These are phyloP conservation scores for Melastoma malabathricum DNA, from an alignment of 345 rosid species.

Conservation along the genomic window DNA sequence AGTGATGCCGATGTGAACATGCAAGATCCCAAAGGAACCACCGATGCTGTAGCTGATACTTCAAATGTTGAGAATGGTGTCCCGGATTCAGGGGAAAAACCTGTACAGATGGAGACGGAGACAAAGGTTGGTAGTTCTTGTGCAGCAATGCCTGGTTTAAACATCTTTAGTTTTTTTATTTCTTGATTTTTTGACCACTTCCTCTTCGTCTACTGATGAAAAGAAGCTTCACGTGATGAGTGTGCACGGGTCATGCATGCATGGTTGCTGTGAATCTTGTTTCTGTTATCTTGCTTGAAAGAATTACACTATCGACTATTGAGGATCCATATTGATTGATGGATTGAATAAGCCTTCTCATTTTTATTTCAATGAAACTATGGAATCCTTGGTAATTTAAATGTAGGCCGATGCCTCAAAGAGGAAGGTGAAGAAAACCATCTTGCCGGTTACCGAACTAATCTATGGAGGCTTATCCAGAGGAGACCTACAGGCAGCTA, in stretches of 20 bases:
- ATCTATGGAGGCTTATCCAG: slow-evolving; percentile 61
- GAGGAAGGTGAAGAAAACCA: slow-evolving; percentile 90
- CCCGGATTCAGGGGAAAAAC: slow-evolving; percentile 43
- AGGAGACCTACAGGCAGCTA: slow-evolving; percentile 67
- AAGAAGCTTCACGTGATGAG: too few relatives aligned
- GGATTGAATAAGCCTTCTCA: not conserved
- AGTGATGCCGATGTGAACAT: slow-evolving; percentile 59
- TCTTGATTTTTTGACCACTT: too few relatives aligned
- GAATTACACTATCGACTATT: too few relatives aligned
- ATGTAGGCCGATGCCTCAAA: slow-evolving; percentile 65
- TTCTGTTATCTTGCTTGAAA: too few relatives aligned
- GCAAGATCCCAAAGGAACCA: slow-evolving; percentile 61
- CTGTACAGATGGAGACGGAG: slow-evolving; percentile 80
- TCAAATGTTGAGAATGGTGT: slow-evolving; percentile 53
- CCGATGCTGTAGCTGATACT: slow-evolving; percentile 40
- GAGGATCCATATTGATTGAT: too few relatives aligned
- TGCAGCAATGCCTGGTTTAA: not conserved
- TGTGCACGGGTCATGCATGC: too few relatives aligned
- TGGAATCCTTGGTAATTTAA: not conserved
- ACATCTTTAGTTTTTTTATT: too few relatives aligned
- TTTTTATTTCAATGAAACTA: not conserved
- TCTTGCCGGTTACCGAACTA: slow-evolving; percentile 55
- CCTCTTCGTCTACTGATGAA: too few relatives aligned
- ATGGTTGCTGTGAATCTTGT: too few relatives aligned
- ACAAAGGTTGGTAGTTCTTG: slow-evolving; percentile 27